Percentiles rank a stretch among this genome's conserved stretches.
Evolutionary conservation across 176 grass and related monocot species (phyloP).

Genomic region (Carex scoparia): DNA sequence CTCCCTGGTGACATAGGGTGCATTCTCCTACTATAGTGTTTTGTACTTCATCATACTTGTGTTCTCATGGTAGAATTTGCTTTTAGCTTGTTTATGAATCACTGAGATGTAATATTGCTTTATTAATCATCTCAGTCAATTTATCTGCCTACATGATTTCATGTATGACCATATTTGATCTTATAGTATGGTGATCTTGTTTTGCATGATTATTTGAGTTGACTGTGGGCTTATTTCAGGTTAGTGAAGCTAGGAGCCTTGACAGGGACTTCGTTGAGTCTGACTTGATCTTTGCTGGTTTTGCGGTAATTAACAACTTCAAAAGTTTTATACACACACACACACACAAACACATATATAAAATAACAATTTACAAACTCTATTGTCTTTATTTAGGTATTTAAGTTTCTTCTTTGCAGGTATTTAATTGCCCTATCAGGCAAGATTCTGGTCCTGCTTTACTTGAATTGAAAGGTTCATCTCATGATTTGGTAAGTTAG

Average conservation of each 20-base stretch:
- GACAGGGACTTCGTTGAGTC: constrained; percentile 85
- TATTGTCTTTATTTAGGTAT: not conserved
- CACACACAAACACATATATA: not conserved
- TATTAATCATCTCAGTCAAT: constrained; percentile 11
- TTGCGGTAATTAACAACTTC: constrained; percentile 55
- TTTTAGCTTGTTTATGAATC: not conserved
- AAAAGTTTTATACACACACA: too few species aligned
- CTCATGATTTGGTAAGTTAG: constrained; percentile 90
- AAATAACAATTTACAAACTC: not conserved
- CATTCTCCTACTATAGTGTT: not conserved
- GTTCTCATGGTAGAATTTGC: not conserved
- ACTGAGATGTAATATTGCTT: not conserved
- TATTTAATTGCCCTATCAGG: constrained; percentile 97
- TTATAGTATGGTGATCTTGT: not conserved
- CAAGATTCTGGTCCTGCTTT: constrained; percentile 73
- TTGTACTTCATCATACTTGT: not conserved
- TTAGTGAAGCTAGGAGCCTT: constrained; percentile 90
- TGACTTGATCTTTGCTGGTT: constrained; percentile 86
- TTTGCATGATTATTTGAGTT: not conserved
- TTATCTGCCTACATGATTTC: constrained; percentile 8
- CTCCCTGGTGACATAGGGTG: not conserved
- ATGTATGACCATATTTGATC: not conserved
- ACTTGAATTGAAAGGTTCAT: constrained; percentile 72
- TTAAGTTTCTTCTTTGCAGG: constrained; percentile 33
- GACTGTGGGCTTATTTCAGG: constrained; percentile 48